Evolutionary conservation across 2,329 filamentous ascomycete species (phyloP).

Genomic region (Fusarium lyarnte): DNA sequence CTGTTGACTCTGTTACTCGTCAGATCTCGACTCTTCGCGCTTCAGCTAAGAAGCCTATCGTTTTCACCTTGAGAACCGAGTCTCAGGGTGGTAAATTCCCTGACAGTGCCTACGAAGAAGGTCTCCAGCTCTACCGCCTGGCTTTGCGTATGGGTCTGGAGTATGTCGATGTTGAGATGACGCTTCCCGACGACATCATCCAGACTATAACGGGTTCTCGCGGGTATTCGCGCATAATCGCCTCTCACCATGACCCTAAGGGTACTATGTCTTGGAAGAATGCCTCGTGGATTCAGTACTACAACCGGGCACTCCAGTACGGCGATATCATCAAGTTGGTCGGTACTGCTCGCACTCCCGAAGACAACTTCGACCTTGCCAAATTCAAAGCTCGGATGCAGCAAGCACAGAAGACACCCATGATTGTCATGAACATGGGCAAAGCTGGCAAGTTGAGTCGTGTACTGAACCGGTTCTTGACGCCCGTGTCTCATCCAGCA

Average conservation of each 20-base stretch:
- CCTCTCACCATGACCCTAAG: conserved; percentile 91
- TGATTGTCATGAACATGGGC: conserved; percentile 98
- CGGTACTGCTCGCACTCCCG: conserved; percentile 76
- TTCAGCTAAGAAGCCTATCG: conserved; percentile 77
- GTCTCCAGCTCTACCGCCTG: conserved; percentile 77
- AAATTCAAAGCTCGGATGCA: conserved; percentile 83
- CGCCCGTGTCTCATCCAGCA: conserved; percentile 88
- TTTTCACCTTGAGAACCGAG: conserved; percentile 89
- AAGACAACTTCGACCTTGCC: conserved; percentile 87
- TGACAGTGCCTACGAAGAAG: conserved; percentile 76
- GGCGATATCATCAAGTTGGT: conserved; percentile 96
- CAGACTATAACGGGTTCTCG: conserved; percentile 72
- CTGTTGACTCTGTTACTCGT: conserved; percentile 79
- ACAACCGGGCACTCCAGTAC: conserved; percentile 88
- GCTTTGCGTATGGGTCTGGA: conserved; percentile 88
- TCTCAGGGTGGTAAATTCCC: conserved; percentile 91
- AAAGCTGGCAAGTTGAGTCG: conserved; percentile 86
- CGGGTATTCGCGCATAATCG: conserved; percentile 84
- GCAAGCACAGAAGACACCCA: conserved; percentile 77
- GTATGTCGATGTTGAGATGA: conserved; percentile 93
- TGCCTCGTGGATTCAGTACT: conserved; percentile 89
- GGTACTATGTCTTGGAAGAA: conserved; percentile 87
- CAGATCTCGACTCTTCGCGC: conserved; percentile 84
- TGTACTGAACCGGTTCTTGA: conserved; percentile 91
- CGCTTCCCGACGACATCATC: conserved; percentile 80